phyloP scores from a whole-genome alignment of 495 filamentous ascomycete genomes.

The Talaromyces liani region DNA sequence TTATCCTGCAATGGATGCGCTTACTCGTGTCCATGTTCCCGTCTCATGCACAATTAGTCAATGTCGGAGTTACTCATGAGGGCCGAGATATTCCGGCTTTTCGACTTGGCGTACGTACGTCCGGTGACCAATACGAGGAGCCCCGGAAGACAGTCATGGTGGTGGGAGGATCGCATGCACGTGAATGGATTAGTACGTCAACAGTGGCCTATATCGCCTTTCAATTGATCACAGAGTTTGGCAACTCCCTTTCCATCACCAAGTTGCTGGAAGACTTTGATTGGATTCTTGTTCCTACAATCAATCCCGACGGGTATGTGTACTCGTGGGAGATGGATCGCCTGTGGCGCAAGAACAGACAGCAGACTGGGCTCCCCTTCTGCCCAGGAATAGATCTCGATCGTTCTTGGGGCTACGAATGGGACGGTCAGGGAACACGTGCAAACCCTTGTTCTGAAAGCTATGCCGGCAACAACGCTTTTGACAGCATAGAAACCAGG shows the following conservation, averaged over 20 bases:
- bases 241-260: conserved; percentile 57
- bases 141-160: conserved; percentile 75
- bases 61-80: conserved; percentile 74
- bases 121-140: conserved; percentile 25
- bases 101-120: conserved; percentile 60
- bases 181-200: conserved; percentile 93
- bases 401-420: conserved; percentile 75
- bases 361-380: conserved; percentile 71
- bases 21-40: conserved; percentile 84
- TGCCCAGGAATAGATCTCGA: conserved; percentile 89
- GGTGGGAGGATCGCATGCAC: conserved; percentile 77
- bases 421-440: conserved; percentile 60
- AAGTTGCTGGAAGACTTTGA: conserved; percentile 75
- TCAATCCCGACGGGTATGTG: conserved; percentile 91
- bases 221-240: conserved; percentile 76
- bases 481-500: conserved; percentile 74
- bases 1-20: conserved; percentile 82
- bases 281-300: conserved; percentile 78
- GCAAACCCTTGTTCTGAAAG: conserved; percentile 88
- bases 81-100: conserved; percentile 78
- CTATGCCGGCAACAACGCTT: conserved; percentile 76
- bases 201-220: conserved; percentile 89
- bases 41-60: conserved; percentile 62
- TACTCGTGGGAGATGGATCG: conserved; percentile 91
- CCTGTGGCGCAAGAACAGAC: conserved; percentile 92